Evolutionary conservation across 1,139 yeast species (phyloP).

Genomic region (Diutina siamensis): DNA sequence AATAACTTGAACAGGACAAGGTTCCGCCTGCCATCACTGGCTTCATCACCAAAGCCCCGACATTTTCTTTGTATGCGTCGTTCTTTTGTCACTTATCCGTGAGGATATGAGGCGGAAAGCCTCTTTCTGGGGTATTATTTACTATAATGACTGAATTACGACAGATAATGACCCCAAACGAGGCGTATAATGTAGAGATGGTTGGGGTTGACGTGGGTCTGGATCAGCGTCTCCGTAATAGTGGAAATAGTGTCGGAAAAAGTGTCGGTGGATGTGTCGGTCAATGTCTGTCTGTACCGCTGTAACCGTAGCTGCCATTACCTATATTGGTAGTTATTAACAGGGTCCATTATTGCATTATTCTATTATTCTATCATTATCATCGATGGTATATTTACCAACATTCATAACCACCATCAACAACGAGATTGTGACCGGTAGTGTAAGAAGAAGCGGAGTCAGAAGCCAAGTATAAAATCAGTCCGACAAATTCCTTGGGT

Average conservation of each 20-base stretch:
- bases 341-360: too few species aligned
- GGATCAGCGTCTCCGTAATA: too few species aligned
- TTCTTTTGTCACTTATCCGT: neutral
- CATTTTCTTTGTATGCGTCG: neutral
- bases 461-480: constrained; percentile 35
- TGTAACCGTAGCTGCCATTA: too few species aligned
- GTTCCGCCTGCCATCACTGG: neutral
- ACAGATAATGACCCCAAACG: too few species aligned
- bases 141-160: too few species aligned
- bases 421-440: constrained; percentile 73
- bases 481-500: constrained; percentile 39
- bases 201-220: too few species aligned
- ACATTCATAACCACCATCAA: constrained; percentile 69
- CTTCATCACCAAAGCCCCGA: neutral
- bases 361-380: neutral
- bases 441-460: constrained; percentile 61
- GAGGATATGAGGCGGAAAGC: too few species aligned
- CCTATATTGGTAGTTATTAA: too few species aligned
- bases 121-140: too few species aligned
- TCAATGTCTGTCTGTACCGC: too few species aligned
- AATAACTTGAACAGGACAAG: neutral
- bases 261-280: too few species aligned
- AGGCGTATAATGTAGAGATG: too few species aligned
- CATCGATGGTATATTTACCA: neutral
- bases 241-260: neutral